These are phyloP conservation scores for Batrachochytrium dendrobatidis DNA, from an alignment of 371 early-diverging fungal genomes.

Conservation along the genomic window DNA sequence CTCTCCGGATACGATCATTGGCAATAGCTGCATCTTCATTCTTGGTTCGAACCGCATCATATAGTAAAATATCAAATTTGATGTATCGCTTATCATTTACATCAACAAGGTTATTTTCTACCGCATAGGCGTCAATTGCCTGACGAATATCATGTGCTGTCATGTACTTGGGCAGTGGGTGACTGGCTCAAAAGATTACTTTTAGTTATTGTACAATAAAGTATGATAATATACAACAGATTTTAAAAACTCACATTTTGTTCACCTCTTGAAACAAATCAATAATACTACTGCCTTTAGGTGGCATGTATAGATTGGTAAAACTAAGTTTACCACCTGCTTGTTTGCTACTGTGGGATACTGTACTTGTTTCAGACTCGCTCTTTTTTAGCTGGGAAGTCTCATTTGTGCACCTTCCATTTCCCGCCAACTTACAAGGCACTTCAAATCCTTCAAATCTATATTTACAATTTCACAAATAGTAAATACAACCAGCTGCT, in stretches of 20 bases:
- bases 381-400: too few relatives aligned
- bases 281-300: too few relatives aligned
- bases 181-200: neutral
- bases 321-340: too few relatives aligned
- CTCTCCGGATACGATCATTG: slow-evolving; percentile 47
- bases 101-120: neutral
- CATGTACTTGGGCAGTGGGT: neutral
- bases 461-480: too few relatives aligned
- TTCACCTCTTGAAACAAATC: neutral
- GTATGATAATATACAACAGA: neutral
- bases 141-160: neutral
- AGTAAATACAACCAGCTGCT: neutral
- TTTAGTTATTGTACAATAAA: too few relatives aligned
- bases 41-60: slow-evolving; percentile 52
- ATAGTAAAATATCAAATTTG: slow-evolving; percentile 51
- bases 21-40: slow-evolving; percentile 52
- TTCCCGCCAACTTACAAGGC: too few relatives aligned
- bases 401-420: slow-evolving; percentile 14
- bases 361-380: too few relatives aligned
- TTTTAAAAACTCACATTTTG: neutral
- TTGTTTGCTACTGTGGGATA: too few relatives aligned
- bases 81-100: slow-evolving; percentile 24
- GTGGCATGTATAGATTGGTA: too few relatives aligned
- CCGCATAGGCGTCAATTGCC: neutral
- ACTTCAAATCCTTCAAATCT: too few relatives aligned